Conservation (phyloP, 352 stramenopile species). For the Globisporangium rhizosaccharum region DNA sequence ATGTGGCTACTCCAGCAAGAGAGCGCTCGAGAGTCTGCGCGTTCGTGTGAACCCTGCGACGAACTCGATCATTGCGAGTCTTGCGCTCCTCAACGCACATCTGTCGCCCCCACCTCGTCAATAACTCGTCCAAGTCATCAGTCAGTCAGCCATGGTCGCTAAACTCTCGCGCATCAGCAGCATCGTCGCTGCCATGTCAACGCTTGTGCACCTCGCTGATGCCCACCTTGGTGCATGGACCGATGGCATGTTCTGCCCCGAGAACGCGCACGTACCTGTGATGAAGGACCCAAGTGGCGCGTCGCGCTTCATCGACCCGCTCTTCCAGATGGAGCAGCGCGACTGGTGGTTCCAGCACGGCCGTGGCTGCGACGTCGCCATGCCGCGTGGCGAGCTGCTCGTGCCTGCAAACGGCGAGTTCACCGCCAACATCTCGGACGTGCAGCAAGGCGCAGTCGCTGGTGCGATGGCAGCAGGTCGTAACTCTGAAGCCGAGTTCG, state of each 20-base stretch:
- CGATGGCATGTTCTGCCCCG: not conserved
- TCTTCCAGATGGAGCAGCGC: not conserved
- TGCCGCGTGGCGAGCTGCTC: not conserved
- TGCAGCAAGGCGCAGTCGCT: not conserved
- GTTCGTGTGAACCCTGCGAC: not conserved
- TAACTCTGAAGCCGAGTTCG: not conserved
- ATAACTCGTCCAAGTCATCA: not conserved
- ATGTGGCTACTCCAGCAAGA: not conserved
- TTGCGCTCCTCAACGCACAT: not conserved
- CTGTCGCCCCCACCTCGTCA: not conserved
- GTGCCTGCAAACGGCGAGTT: constrained; percentile 2
- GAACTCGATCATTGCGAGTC: not conserved
- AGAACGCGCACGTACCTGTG: not conserved
- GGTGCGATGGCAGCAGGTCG: not conserved
- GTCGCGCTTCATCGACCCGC: not conserved
- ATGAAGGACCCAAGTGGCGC: not conserved
- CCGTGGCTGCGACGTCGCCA: not conserved
- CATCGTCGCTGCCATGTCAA: not conserved
- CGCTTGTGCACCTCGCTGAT: not conserved
- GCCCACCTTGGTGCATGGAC: not conserved
- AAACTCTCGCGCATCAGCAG: not conserved
- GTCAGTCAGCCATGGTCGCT: not conserved
- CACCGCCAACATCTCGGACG: constrained; percentile 2
- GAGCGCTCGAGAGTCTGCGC: not conserved
- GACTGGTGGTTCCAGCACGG: constrained; percentile 4